Percentiles rank a stretch among this genome's conserved stretches.
These are phyloP conservation scores for Melampsora medusae DNA, from an alignment of 1,284 basidiomycete genomes.

Conservation along the genomic window DNA sequence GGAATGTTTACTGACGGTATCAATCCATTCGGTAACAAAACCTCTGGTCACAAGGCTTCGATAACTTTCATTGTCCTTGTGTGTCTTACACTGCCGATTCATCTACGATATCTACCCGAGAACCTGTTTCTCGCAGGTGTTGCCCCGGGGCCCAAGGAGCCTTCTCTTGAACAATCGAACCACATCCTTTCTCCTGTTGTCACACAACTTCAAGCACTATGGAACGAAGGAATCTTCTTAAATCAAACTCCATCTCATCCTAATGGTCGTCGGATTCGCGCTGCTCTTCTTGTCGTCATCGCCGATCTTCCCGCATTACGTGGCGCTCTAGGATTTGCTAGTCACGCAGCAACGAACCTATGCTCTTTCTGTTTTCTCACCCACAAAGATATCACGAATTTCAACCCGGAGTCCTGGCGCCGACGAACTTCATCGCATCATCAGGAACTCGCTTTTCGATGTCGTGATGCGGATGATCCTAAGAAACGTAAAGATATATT, in stretches of 20 bases:
- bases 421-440: neutral
- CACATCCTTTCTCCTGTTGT: neutral
- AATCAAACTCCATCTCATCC: neutral
- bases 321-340: neutral
- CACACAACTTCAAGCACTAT: neutral
- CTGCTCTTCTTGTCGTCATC: neutral
- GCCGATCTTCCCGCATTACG: slow-evolving; percentile 4
- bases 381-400: neutral
- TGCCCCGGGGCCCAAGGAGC: slow-evolving; percentile 56
- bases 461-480: neutral
- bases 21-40: neutral
- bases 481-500: neutral
- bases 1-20: slow-evolving; percentile 2
- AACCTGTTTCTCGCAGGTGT: slow-evolving; percentile 49
- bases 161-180: slow-evolving; percentile 49
- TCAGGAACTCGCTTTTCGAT: neutral
- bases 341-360: neutral
- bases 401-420: neutral
- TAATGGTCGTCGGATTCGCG: neutral
- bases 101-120: slow-evolving; percentile 43
- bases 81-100: slow-evolving; percentile 33
- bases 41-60: neutral
- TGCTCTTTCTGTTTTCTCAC: slow-evolving; percentile 1
- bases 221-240: neutral
- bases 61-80: neutral